A percentile compares a stretch with the other conserved stretches of the same genome.
Evolutionary conservation across 1,139 yeast genomes (phyloP).

Genomic region (Geotrichum europaeum): DNA sequence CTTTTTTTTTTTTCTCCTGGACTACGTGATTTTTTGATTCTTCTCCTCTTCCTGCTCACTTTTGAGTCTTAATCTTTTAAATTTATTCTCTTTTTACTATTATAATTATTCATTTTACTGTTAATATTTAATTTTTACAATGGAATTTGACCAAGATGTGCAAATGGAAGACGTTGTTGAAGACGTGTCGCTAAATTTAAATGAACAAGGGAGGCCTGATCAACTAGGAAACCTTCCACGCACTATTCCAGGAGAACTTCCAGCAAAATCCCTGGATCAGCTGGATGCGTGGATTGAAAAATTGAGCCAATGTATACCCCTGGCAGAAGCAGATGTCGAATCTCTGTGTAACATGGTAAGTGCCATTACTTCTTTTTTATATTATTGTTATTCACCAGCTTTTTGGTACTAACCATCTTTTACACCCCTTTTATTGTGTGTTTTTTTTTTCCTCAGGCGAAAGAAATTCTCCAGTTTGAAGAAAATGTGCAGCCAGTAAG

Average conservation of each 20-base stretch:
- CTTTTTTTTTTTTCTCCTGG: not conserved
- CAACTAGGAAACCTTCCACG: not conserved
- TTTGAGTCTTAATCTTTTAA: not conserved
- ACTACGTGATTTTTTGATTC: not conserved
- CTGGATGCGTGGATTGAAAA: conserved; percentile 85
- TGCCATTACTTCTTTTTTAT: not conserved
- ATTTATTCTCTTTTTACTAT: not conserved
- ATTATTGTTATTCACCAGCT: not conserved
- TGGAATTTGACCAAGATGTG: conserved; percentile 16
- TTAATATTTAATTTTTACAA: not conserved
- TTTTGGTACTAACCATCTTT: not conserved
- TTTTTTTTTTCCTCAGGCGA: not conserved
- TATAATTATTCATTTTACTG: not conserved
- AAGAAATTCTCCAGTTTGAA: conserved; percentile 28
- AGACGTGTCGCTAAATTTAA: conserved; percentile 2
- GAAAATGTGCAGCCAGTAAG: conserved; percentile 82
- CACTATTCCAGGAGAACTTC: conserved; percentile 3
- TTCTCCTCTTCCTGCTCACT: not conserved
- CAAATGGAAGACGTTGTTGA: conserved; percentile 18
- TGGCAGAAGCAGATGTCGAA: conserved; percentile 73
- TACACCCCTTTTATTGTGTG: too few species aligned
- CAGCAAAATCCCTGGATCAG: conserved; percentile 43
- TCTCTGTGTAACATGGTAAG: conserved; percentile 55
- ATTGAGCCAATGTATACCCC: conserved; percentile 70
- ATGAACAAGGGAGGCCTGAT: not conserved